These are phyloP conservation scores for Gastrodia elata DNA, from an alignment of 106 monocot species.

Conservation along the genomic window DNA sequence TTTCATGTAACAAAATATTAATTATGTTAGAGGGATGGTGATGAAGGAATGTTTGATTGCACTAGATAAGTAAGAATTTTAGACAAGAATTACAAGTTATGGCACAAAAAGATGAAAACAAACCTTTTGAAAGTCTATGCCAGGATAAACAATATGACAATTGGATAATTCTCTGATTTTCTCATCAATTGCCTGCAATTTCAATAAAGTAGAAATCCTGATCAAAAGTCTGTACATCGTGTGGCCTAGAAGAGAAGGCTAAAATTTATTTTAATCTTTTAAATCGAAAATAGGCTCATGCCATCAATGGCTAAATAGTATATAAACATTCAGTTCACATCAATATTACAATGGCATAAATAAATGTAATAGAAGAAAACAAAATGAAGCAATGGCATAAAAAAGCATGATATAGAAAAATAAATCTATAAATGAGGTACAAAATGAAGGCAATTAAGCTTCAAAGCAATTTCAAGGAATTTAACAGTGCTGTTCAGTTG, in stretches of 20 bases:
- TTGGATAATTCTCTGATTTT: constrained; percentile 97
- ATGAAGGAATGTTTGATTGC: background rate
- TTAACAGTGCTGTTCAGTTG: no score
- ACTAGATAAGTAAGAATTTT: background rate
- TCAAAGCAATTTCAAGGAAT: background rate
- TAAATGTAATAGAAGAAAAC: background rate
- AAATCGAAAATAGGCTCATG: background rate
- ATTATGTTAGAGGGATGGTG: background rate
- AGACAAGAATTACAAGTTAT: constrained; percentile 5
- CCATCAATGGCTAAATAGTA: background rate
- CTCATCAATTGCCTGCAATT: constrained; percentile 89
- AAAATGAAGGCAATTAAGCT: background rate
- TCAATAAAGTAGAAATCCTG: background rate
- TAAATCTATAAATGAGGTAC: background rate
- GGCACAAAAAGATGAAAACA: background rate
- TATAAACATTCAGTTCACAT: background rate
- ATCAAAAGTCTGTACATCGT: background rate
- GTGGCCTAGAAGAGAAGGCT: background rate
- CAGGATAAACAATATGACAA: constrained; percentile 95
- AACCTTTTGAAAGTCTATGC: constrained; percentile 99
- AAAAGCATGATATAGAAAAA: background rate
- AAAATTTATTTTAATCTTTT: background rate
- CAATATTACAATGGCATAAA: background rate
- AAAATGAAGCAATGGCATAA: background rate
- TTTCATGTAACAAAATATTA: background rate